These are phyloP conservation scores for Puya raimondii DNA, from an alignment of 176 grass and related monocot genomes.

Conservation along the genomic window DNA sequence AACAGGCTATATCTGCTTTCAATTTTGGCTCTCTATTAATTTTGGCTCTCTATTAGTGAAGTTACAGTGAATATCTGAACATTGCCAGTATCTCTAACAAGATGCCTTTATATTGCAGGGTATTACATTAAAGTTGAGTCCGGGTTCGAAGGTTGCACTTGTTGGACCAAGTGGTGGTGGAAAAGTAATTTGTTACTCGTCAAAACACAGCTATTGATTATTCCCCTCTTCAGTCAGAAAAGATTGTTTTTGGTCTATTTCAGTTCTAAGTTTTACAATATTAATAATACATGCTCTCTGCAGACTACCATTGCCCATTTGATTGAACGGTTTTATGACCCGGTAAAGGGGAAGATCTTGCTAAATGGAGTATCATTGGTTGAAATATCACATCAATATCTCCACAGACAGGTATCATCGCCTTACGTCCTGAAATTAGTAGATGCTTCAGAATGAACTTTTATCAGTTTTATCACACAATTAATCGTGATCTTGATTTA, in stretches of 20 bases:
- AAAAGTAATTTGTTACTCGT: constrained; percentile 34
- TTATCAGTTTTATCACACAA: no score
- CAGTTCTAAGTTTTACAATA: not conserved
- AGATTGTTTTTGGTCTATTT: not conserved
- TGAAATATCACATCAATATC: constrained; percentile 80
- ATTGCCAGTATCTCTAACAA: not conserved
- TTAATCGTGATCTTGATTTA: no score
- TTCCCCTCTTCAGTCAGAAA: not conserved
- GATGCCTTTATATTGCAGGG: constrained; percentile 34
- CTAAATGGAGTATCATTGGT: constrained; percentile 68
- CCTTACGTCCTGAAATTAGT: no score
- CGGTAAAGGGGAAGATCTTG: constrained; percentile 77
- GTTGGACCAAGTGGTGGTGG: constrained; percentile 96
- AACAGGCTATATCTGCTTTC: no score
- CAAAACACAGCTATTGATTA: no score
- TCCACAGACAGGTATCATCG: constrained; percentile 66
- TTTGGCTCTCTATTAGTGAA: no score
- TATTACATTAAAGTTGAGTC: constrained; percentile 81
- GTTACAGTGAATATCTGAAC: no score
- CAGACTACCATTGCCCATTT: constrained; percentile 99
- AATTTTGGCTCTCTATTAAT: no score
- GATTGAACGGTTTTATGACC: constrained; percentile 97
- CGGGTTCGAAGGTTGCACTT: constrained; percentile 90
- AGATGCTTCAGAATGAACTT: no score
- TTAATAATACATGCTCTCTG: constrained; percentile 12